Conservation (phyloP, 2,329 filamentous ascomycete species). For the Fusarium metavorans region DNA sequence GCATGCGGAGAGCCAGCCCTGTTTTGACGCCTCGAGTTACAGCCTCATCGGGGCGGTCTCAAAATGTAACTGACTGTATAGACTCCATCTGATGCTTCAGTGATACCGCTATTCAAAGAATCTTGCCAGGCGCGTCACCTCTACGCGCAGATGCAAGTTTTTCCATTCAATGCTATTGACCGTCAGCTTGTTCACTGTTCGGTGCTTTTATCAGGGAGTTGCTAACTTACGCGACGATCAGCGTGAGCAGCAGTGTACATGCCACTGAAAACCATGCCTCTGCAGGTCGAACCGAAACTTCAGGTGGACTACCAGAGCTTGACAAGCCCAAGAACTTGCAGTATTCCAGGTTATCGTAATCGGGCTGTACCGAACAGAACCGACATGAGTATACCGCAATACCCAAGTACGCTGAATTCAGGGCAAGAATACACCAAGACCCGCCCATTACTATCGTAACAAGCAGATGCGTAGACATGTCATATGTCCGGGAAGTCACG, state of each 20-base stretch:
- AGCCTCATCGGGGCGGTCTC: background rate
- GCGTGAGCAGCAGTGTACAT: background rate
- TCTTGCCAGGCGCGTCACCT: background rate
- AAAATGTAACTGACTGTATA: background rate
- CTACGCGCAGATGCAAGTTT: background rate
- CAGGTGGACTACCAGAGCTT: background rate
- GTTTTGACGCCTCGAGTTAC: background rate
- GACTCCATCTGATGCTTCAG: background rate
- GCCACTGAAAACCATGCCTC: background rate
- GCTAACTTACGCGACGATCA: background rate
- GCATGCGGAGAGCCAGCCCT: background rate
- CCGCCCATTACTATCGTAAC: background rate
- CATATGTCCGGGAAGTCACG: background rate
- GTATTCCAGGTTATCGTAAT: background rate
- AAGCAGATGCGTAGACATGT: constrained; percentile 5
- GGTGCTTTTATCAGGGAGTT: background rate
- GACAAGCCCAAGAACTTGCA: background rate
- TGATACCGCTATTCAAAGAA: background rate
- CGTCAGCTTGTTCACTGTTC: background rate
- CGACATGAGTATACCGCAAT: constrained; percentile 4
- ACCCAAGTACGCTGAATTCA: constrained; percentile 4
- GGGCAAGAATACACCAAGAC: background rate
- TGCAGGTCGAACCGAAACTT: background rate
- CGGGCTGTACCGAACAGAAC: background rate
- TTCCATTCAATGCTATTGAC: background rate